Evolutionary conservation across 352 stramenopile genomes (phyloP).

Genomic region (Phytophthora pistaciae): DNA sequence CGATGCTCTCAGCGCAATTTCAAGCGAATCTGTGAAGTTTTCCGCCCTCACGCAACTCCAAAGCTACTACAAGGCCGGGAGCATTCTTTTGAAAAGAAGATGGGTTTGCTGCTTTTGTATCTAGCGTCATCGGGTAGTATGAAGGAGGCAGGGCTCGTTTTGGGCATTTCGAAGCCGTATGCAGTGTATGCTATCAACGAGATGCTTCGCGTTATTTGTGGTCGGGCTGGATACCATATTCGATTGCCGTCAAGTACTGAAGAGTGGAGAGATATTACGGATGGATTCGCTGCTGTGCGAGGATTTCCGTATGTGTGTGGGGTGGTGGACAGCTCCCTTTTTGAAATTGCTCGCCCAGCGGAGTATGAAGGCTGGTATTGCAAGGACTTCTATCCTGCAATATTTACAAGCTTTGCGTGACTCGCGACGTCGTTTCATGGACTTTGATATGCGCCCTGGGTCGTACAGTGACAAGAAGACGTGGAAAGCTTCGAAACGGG

Average conservation of each 20-base stretch:
- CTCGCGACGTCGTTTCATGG: not conserved
- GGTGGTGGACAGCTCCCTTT: slow-evolving; percentile 4
- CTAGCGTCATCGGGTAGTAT: slow-evolving; percentile 7
- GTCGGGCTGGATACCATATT: not conserved
- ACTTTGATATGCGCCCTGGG: slow-evolving; percentile 1
- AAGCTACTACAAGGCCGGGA: not conserved
- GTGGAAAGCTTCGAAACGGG: not conserved
- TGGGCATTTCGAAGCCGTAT: not conserved
- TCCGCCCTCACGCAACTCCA: not conserved
- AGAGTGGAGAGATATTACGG: slow-evolving; percentile 2
- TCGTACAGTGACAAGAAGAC: slow-evolving; percentile 6
- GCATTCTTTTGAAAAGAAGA: slow-evolving; percentile 12
- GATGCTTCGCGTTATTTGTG: not conserved
- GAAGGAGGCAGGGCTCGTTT: not conserved
- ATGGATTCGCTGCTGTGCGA: not conserved
- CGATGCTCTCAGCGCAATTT: not conserved
- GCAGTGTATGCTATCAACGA: slow-evolving; percentile 1
- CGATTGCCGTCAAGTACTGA: not conserved
- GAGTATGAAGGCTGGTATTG: slow-evolving; percentile 9
- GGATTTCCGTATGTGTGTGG: not conserved
- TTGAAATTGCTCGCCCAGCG: slow-evolving; percentile 2
- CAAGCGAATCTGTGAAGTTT: not conserved
- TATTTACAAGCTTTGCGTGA: slow-evolving; percentile 6
- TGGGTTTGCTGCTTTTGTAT: slow-evolving; percentile 1
- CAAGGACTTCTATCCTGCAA: slow-evolving; percentile 5